phyloP scores from a whole-genome alignment of 495 filamentous ascomycete genomes.

The Filosporella fistucella region DNA sequence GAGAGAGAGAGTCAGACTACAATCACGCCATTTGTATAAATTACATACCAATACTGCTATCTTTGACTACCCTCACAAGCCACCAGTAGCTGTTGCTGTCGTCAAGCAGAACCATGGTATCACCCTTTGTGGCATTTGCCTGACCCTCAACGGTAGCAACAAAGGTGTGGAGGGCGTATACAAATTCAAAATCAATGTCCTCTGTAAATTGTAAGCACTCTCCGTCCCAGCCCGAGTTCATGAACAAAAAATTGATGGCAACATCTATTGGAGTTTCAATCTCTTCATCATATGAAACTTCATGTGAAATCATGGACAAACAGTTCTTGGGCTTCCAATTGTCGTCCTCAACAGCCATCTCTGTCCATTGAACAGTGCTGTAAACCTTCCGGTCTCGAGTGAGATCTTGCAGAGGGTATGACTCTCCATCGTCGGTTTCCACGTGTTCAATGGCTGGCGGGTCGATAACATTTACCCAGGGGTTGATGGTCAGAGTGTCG shows the following conservation, averaged over 20 bases:
- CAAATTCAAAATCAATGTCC: conserved; percentile 99
- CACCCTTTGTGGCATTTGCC: conserved; percentile 95
- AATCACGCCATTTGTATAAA: conserved; percentile 1
- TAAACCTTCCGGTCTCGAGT: no score
- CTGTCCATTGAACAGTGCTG: no score
- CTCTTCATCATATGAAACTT: conserved; percentile 34
- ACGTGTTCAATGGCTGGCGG: neutral
- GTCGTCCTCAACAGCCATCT: no score
- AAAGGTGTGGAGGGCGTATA: conserved; percentile 97
- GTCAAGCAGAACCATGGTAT: conserved; percentile 99
- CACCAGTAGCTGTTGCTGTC: conserved; percentile 99
- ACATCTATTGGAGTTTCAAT: conserved; percentile 36
- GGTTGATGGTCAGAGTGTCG: no score
- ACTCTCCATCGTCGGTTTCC: conserved; percentile 5
- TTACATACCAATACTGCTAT: conserved; percentile 85
- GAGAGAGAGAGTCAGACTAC: conserved; percentile 3
- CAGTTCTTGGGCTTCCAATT: conserved; percentile 2
- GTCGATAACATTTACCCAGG: no score
- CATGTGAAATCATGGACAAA: conserved; percentile 18
- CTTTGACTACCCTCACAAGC: conserved; percentile 95
- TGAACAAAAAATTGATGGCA: conserved; percentile 47
- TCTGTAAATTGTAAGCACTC: conserved; percentile 82
- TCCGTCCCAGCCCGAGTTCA: conserved; percentile 66
- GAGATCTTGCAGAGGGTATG: no score
- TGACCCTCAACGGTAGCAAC: conserved; percentile 97